These are phyloP conservation scores for Marasmius sp. DNA, from an alignment of 1,284 basidiomycete genomes.

Conservation along the genomic window DNA sequence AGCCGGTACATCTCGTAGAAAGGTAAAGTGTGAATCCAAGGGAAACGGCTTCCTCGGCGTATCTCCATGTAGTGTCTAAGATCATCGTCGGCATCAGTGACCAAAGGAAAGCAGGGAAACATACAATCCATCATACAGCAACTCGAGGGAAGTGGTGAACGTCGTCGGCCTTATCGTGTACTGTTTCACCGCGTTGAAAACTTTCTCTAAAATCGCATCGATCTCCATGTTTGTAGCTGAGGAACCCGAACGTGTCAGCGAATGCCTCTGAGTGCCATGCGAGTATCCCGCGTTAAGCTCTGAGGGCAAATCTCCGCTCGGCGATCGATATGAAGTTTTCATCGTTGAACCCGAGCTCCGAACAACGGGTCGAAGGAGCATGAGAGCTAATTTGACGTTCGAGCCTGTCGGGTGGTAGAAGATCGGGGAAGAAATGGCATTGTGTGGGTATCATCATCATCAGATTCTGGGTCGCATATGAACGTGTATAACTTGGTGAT, in stretches of 20 bases:
- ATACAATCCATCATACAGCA: constrained; percentile 52
- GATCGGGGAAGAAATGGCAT: not conserved
- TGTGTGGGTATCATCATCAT: too few relatives aligned
- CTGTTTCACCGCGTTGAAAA: constrained; percentile 32
- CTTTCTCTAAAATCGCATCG: constrained; percentile 23
- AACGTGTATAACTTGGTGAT: too few relatives aligned
- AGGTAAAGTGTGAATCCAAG: constrained; percentile 59
- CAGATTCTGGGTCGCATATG: too few relatives aligned
- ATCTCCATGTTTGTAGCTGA: constrained; percentile 17
- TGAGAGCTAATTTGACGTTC: not conserved
- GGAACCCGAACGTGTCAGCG: constrained; percentile 42
- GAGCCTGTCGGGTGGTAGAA: not conserved
- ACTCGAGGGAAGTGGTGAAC: constrained; percentile 37
- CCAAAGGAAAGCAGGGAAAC: constrained; percentile 11
- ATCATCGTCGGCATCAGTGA: not conserved
- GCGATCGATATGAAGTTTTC: constrained; percentile 40
- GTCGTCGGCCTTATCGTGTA: constrained; percentile 27
- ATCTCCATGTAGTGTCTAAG: constrained; percentile 14
- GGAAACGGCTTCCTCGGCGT: constrained; percentile 48
- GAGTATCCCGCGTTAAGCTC: constrained; percentile 39
- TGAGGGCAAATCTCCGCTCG: constrained; percentile 31
- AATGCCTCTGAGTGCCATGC: constrained; percentile 43
- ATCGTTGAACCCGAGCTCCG: constrained; percentile 38
- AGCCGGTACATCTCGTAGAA: constrained; percentile 65
- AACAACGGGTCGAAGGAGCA: not conserved